These are phyloP conservation scores for Sodiomyces alkalinus DNA, from an alignment of 2,329 filamentous ascomycete species.

Conservation along the genomic window DNA sequence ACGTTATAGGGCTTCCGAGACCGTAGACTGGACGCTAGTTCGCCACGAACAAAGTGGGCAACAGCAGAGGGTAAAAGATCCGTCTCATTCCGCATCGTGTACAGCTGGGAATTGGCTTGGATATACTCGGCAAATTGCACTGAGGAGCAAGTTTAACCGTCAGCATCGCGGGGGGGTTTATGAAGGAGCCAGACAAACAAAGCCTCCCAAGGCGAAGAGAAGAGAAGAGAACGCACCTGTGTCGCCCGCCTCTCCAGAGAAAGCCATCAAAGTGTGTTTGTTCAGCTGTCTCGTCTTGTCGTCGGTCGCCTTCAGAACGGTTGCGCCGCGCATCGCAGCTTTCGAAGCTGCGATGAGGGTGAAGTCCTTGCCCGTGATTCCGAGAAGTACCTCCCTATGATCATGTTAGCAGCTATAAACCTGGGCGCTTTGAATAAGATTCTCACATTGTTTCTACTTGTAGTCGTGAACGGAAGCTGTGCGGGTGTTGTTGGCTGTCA, in stretches of 20 bases:
- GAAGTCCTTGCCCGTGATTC: conserved; percentile 98
- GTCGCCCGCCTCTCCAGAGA: conserved; percentile 90
- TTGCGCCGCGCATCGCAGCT: conserved; percentile 93
- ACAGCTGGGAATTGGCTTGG: conserved; percentile 94
- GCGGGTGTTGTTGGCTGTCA: conserved; percentile 1
- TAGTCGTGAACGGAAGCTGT: conserved; percentile 2
- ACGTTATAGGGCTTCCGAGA: conserved; percentile 93
- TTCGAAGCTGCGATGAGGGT: conserved; percentile 95
- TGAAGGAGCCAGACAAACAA: not conserved
- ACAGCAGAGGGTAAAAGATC: conserved; percentile 82
- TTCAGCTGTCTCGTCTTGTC: conserved; percentile 93
- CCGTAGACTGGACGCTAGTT: conserved; percentile 80
- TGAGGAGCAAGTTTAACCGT: conserved; percentile 23
- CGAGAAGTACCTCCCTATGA: conserved; percentile 85
- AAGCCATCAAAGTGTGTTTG: conserved; percentile 89
- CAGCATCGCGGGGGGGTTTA: not conserved
- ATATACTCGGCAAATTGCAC: conserved; percentile 99
- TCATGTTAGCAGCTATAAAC: conserved; percentile 1
- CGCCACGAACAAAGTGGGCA: conserved; percentile 83
- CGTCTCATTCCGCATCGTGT: conserved; percentile 94
- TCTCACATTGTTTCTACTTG: conserved; percentile 15
- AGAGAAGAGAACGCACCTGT: conserved; percentile 46
- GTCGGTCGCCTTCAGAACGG: conserved; percentile 85
- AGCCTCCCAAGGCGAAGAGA: conserved; percentile 1
- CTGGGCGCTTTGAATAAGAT: not conserved